These are phyloP conservation scores for Debaryomyces subglobosus DNA, from an alignment of 1,139 yeast genomes.

Conservation along the genomic window DNA sequence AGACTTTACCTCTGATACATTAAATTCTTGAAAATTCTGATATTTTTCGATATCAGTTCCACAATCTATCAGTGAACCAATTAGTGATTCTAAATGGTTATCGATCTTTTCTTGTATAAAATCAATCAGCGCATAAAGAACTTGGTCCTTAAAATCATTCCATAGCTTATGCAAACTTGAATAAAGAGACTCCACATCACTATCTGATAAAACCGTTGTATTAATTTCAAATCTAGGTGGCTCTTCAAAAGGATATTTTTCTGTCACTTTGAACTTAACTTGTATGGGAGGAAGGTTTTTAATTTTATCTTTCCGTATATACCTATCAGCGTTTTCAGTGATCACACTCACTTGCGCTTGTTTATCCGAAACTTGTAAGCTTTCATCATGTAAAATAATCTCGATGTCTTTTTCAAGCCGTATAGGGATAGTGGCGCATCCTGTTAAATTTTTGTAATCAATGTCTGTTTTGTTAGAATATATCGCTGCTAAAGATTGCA, in stretches of 20 bases:
- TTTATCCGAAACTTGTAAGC: conserved; percentile 3
- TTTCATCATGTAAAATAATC: conserved; percentile 9
- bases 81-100: conserved; percentile 12
- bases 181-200: conserved; percentile 18
- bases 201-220: conserved; percentile 24
- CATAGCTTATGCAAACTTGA: conserved; percentile 31
- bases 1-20: conserved; percentile 22
- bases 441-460: conserved; percentile 19
- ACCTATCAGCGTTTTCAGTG: not conserved
- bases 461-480: conserved; percentile 47
- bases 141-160: conserved; percentile 43
- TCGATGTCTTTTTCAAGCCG: conserved; percentile 22
- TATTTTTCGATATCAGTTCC: conserved; percentile 18
- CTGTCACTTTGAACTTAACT: conserved; percentile 32
- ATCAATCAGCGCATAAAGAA: conserved; percentile 52
- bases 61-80: conserved; percentile 13
- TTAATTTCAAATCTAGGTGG: conserved; percentile 30
- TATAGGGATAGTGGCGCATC: conserved; percentile 32
- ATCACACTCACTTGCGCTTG: not conserved
- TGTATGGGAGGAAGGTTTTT: conserved; percentile 34
- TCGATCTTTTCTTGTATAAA: conserved; percentile 34
- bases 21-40: conserved; percentile 18
- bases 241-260: conserved; percentile 27
- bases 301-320: conserved; percentile 13
- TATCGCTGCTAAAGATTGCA: conserved; percentile 51